phyloP scores from a whole-genome alignment of 2,329 filamentous ascomycete genomes.

The Kalmusia sp. region DNA sequence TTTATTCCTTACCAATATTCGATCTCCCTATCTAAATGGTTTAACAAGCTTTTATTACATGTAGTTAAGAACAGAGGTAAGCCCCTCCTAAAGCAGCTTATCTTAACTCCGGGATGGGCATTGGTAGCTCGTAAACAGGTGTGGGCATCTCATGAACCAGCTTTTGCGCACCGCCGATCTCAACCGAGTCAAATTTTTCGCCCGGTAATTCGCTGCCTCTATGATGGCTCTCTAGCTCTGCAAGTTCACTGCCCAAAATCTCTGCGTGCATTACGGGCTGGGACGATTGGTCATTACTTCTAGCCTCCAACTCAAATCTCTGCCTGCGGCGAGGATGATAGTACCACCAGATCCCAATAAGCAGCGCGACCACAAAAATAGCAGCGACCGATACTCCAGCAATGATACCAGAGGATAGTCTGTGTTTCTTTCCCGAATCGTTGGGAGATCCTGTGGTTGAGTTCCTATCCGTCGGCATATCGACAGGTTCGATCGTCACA shows the following conservation, averaged over 20 bases:
- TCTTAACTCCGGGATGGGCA: background rate
- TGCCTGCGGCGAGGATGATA: background rate
- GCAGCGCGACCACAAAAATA: background rate
- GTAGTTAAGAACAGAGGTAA: too few relatives aligned
- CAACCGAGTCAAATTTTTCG: background rate
- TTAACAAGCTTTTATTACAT: too few relatives aligned
- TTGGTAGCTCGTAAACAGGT: background rate
- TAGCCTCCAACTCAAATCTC: background rate
- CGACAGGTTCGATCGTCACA: slow-evolving; percentile 27
- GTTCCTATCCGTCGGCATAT: background rate
- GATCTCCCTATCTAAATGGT: too few relatives aligned
- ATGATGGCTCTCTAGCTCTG: background rate
- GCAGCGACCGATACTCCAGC: background rate
- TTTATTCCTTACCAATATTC: too few relatives aligned
- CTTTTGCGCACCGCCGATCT: background rate
- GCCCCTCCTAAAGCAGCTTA: background rate
- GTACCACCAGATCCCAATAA: background rate
- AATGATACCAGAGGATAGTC: background rate
- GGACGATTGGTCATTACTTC: background rate
- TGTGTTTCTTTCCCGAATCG: background rate
- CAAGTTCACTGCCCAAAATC: background rate
- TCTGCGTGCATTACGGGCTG: background rate
- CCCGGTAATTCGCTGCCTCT: background rate
- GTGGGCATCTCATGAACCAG: background rate
- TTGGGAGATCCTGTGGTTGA: background rate